Percentiles rank a stretch among this genome's conserved stretches.
These are phyloP conservation scores for Phalaenopsis hybrid DNA, from an alignment of 116 monocot genomes.

Conservation along the genomic window DNA sequence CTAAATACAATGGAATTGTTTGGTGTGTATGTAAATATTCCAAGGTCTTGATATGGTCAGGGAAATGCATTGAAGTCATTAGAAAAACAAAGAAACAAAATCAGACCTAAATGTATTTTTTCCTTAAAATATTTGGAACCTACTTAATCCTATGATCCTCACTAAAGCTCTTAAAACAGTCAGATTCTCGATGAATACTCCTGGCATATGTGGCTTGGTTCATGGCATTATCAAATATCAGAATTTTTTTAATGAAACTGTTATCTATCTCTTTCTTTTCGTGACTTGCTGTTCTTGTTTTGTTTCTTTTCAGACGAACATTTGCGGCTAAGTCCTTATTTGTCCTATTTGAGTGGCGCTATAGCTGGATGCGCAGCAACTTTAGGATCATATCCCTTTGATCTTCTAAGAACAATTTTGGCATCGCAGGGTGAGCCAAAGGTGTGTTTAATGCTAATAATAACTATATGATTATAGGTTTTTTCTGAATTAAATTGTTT, in stretches of 20 bases:
- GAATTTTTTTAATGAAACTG: not conserved
- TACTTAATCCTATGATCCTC: no score
- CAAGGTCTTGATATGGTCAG: no score
- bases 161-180: not conserved
- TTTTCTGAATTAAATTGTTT: not conserved
- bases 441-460: slow-evolving; percentile 30
- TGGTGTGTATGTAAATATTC: no score
- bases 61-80: no score
- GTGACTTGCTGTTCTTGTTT: not conserved
- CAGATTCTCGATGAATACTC: not conserved
- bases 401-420: slow-evolving; percentile 94
- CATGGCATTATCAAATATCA: not conserved
- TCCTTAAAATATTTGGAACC: no score
- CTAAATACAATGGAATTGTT: no score
- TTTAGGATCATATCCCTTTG: slow-evolving; percentile 97
- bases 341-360: slow-evolving; percentile 84
- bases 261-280: not conserved
- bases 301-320: slow-evolving; percentile 53
- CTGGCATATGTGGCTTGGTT: not conserved
- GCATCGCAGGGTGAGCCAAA: slow-evolving; percentile 99
- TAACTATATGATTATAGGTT: not conserved
- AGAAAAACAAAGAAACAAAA: no score
- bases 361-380: slow-evolving; percentile 68
- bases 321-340: slow-evolving; percentile 70
- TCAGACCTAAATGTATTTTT: no score